Base-by-base conservation (phyloP, 108 stramenopile genomes). In the Pseudonitzschia delicatissima region DNA sequence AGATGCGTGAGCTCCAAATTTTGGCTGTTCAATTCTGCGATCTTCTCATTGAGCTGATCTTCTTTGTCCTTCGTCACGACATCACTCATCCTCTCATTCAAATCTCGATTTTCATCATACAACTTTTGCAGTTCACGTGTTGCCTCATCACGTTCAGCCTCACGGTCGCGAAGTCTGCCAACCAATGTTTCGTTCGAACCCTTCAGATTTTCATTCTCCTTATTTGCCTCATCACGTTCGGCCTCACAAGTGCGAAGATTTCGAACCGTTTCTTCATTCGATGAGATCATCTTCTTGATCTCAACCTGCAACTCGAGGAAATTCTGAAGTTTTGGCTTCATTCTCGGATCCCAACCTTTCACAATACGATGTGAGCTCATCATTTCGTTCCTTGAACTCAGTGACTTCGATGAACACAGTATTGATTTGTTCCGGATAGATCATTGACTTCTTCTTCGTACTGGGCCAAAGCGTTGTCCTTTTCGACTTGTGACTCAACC, bases 1-100 rank as follows among this genome's bases (percentile, higher is more conserved):
- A 89, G 83, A 52, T 69, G 64, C 57, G 74, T 86, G 39, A 91
- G 53, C 26, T 90, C 87, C 8, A 67, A 26, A 29, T 83, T 82
- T 64, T 87, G 80, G 8, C 48, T 18, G 52, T 71, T 65, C 40
- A 83, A 67, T 6, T 67, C 53, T 27, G 48, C 50, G 3, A 77
- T 28, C 39, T 76, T 57, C 18, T 53, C 48, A 9, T 23, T 6
- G 47, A 69, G 34, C 20, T 49, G 21, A 5, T 15, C 36, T 39
- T 64, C 45, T 35, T 53, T 66, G 15, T 58, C 57, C 33, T 37
- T 58, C 23, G 67, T 29, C 6, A 65, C 12, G 6, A 58, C 64
- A 32, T 52, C 28, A 32, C 62, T 23, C 31, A 52, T 9, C 13
- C 50, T 53, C 15, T 34, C 39, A 21, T 35, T 50, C 26, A 58